phyloP scores from a whole-genome alignment of 805 yeast species.

The Starmera amethionina region DNA sequence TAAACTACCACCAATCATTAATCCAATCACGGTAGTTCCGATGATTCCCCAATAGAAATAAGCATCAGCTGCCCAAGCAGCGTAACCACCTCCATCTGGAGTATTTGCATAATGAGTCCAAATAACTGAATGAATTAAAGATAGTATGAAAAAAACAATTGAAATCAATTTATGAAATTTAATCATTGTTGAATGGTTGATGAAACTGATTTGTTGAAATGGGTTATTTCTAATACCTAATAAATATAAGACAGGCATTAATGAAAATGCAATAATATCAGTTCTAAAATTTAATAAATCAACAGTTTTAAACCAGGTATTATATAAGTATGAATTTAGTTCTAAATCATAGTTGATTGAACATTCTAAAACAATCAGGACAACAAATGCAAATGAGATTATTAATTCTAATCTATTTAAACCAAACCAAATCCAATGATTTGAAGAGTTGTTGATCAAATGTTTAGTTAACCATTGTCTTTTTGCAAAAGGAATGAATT shows the following conservation, averaged over 20 bases:
- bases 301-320: constrained; percentile 17
- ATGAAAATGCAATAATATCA: constrained; percentile 33
- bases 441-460: constrained; percentile 9
- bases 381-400: constrained; percentile 18
- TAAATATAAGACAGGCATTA: constrained; percentile 42
- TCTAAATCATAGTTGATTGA: constrained; percentile 21
- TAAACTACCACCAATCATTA: constrained; percentile 35
- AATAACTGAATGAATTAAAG: constrained; percentile 40
- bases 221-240: constrained; percentile 65
- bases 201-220: constrained; percentile 44
- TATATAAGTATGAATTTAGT: constrained; percentile 21
- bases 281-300: constrained; percentile 38
- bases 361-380: constrained; percentile 17
- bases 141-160: constrained; percentile 32
- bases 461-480: constrained; percentile 13
- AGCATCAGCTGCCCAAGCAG: constrained; percentile 27
- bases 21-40: constrained; percentile 30
- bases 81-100: constrained; percentile 25
- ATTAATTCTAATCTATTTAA: constrained; percentile 17
- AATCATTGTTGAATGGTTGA: constrained; percentile 43
- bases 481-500: constrained; percentile 3
- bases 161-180: constrained; percentile 55
- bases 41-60: constrained; percentile 34
- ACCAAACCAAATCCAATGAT: constrained; percentile 6
- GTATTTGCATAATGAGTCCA: constrained; percentile 32